Percentiles rank a stretch among this genome's conserved stretches.
These are phyloP conservation scores for Neurospora crassa DNA, from an alignment of 2,329 filamentous ascomycete species.

Conservation along the genomic window DNA sequence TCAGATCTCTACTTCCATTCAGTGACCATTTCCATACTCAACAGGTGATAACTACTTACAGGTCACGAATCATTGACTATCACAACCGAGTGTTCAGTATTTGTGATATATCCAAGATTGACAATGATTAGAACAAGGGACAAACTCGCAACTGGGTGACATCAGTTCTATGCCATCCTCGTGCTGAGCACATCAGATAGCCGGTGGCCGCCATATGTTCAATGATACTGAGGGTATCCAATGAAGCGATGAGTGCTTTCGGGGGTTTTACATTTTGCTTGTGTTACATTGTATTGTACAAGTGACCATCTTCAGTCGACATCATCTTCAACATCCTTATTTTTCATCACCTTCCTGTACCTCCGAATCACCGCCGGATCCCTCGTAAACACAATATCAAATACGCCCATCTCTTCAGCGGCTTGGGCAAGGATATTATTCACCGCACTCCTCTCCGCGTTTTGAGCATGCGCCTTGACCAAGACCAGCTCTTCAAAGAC, in stretches of 20 bases:
- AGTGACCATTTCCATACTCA: neutral
- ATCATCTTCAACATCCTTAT: neutral
- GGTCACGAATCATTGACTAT: neutral
- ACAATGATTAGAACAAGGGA: neutral
- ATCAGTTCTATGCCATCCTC: neutral
- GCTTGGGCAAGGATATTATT: constrained; percentile 14
- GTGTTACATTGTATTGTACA: neutral
- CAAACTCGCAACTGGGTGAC: neutral
- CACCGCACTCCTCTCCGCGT: constrained; percentile 10
- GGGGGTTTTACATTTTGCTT: neutral
- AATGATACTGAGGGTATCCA: neutral
- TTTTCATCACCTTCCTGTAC: constrained; percentile 12
- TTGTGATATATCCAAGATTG: neutral
- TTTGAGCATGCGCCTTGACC: constrained; percentile 14
- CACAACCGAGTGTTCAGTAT: neutral
- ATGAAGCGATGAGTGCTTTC: neutral
- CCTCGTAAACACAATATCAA: constrained; percentile 15
- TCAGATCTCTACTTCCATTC: neutral
- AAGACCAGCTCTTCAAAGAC: constrained; percentile 19
- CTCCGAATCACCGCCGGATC: constrained; percentile 13
- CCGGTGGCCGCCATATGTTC: neutral
- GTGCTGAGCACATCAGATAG: neutral
- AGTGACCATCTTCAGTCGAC: neutral
- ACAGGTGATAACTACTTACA: neutral
- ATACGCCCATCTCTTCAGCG: constrained; percentile 22